phyloP scores from a whole-genome alignment of 2,329 filamentous ascomycete genomes.

The Beauveria sp. region DNA sequence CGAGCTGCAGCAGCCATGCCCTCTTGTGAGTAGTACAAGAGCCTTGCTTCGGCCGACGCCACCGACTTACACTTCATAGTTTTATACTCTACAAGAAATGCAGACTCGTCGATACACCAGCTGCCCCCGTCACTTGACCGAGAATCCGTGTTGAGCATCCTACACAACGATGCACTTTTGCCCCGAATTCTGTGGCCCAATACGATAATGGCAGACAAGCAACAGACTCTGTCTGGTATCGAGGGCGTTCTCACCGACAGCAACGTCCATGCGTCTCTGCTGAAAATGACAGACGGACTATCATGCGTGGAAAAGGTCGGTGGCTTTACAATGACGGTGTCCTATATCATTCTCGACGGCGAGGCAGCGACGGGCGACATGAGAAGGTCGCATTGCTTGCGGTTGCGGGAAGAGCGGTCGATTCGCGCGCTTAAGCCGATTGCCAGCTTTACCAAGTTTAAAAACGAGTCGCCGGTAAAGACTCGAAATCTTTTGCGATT shows the following conservation, averaged over 20 bases:
- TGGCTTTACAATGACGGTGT: constrained; percentile 5
- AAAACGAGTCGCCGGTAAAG: not conserved
- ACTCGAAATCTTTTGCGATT: not conserved
- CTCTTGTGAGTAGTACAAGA: not conserved
- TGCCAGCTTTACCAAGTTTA: not conserved
- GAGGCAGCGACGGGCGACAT: not conserved
- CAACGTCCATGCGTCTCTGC: not conserved
- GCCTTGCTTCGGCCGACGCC: not conserved
- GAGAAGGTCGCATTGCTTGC: not conserved
- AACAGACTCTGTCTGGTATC: not conserved
- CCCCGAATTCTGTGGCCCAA: not conserved
- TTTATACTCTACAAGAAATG: not conserved
- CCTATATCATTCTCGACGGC: not conserved
- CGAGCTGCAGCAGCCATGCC: not conserved
- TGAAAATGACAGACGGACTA: not conserved
- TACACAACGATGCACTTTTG: not conserved
- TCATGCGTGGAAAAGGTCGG: not conserved
- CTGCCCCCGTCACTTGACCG: not conserved
- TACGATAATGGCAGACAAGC: not conserved
- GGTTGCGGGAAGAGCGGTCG: not conserved
- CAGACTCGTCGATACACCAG: not conserved
- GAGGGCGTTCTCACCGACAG: not conserved
- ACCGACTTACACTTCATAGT: not conserved
- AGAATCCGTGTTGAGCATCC: not conserved
- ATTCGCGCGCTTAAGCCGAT: not conserved